Evolutionary conservation across 2,329 filamentous ascomycete species (phyloP).

Genomic region (Trichoderma sp.): DNA sequence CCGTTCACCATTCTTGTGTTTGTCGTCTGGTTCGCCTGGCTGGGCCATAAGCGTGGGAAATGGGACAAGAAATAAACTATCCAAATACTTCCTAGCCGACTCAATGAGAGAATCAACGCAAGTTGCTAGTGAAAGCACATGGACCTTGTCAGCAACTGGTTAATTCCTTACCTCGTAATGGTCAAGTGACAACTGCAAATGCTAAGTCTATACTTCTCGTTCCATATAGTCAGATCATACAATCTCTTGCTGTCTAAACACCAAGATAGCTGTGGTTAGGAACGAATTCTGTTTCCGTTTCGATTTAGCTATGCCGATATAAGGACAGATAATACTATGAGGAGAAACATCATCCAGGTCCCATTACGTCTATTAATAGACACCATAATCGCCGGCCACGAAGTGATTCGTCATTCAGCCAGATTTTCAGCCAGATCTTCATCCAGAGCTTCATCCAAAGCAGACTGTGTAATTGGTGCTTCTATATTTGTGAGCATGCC

Average conservation of each 20-base stretch:
- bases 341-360: too few relatives aligned
- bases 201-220: not conserved
- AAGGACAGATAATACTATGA: too few relatives aligned
- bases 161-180: not conserved
- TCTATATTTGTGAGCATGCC: constrained; percentile 45
- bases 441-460: constrained; percentile 73
- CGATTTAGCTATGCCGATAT: too few relatives aligned
- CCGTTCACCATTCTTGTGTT: not conserved
- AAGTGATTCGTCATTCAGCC: constrained; percentile 35
- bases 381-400: too few relatives aligned
- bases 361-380: too few relatives aligned
- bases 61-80: not conserved
- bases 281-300: too few relatives aligned
- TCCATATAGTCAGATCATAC: too few relatives aligned
- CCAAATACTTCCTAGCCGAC: fast-evolving
- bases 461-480: constrained; percentile 76
- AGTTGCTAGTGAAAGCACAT: not conserved
- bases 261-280: too few relatives aligned
- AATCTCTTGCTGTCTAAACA: too few relatives aligned
- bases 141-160: not conserved
- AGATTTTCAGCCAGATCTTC: too few relatives aligned
- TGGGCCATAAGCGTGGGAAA: not conserved
- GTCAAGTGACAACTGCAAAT: not conserved
- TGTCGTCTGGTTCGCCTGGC: not conserved
- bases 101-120: not conserved